These are phyloP conservation scores for Mrakia blollopis DNA, from an alignment of 768 basidiomycete genomes.

Conservation along the genomic window DNA sequence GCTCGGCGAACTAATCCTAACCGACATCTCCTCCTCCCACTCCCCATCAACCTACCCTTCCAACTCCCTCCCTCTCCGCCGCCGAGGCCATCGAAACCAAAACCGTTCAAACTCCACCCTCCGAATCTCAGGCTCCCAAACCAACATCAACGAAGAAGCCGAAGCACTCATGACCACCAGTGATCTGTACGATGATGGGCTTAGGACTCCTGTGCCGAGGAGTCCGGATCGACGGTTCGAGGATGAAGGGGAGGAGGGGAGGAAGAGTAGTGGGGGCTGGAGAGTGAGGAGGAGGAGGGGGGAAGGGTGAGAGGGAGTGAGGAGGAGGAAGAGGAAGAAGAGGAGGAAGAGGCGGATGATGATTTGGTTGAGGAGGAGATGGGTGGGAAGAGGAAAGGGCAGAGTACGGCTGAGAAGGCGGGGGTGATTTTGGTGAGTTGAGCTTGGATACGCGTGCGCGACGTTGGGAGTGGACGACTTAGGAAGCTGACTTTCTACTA, in stretches of 20 bases:
- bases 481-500: too few relatives aligned
- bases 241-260: neutral
- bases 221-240: neutral
- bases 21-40: slow-evolving; percentile 48
- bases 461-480: too few relatives aligned
- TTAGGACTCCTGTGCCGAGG: slow-evolving; percentile 28
- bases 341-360: neutral
- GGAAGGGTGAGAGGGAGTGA: neutral
- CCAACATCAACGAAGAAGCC: slow-evolving; percentile 27
- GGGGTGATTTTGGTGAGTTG: slow-evolving; percentile 73
- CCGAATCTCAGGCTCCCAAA: slow-evolving; percentile 20
- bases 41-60: slow-evolving; percentile 13
- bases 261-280: neutral
- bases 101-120: slow-evolving; percentile 1
- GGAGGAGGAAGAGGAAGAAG: neutral
- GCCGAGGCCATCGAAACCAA: too few relatives aligned
- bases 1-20: slow-evolving; percentile 81
- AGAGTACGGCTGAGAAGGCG: slow-evolving; percentile 66
- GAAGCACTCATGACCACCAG: slow-evolving; percentile 42
- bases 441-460: too few relatives aligned
- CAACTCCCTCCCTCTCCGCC: neutral
- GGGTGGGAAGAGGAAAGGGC: slow-evolving; percentile 34
- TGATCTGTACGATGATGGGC: slow-evolving; percentile 37
- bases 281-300: neutral
- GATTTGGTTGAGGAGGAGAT: slow-evolving; percentile 31